Conservation (phyloP, 2,329 filamentous ascomycete species). For the Colletotrichum chlorophyti region DNA sequence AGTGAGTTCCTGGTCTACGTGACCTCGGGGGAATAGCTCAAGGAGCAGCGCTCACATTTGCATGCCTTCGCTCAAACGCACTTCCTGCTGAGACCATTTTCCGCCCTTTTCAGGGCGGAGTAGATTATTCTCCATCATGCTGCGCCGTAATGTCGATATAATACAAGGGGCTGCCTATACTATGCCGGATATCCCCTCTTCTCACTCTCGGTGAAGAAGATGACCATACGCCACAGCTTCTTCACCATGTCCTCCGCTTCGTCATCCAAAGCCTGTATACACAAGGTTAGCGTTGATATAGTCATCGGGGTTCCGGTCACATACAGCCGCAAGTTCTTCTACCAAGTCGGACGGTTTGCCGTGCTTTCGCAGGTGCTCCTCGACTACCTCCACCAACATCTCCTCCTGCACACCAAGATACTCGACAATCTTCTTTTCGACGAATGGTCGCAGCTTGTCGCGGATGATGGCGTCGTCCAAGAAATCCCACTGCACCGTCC, state of each 20-base stretch:
- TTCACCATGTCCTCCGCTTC: constrained; percentile 93
- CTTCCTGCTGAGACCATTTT: background rate
- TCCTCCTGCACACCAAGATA: constrained; percentile 96
- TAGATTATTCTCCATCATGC: background rate
- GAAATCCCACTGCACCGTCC: constrained; percentile 91
- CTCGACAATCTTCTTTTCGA: constrained; percentile 98
- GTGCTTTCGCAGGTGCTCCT: constrained; percentile 81
- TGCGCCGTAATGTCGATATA: constrained; percentile 12
- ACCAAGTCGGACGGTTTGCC: constrained; percentile 81
- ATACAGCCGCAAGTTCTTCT: constrained; percentile 82
- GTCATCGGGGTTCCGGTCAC: constrained; percentile 39
- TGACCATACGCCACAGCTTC: constrained; percentile 98
- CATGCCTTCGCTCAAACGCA: background rate
- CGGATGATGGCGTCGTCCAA: constrained; percentile 82
- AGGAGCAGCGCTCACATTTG: constrained; percentile 4
- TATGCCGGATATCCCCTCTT: constrained; percentile 82
- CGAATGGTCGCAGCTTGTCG: constrained; percentile 90
- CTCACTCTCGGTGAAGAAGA: constrained; percentile 96
- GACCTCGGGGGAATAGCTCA: constrained; percentile 3
- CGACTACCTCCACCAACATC: constrained; percentile 90
- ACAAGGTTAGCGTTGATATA: constrained; percentile 36
- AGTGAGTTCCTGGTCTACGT: constrained; percentile 7
- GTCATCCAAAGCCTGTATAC: constrained; percentile 82
- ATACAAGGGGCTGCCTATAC: constrained; percentile 24
- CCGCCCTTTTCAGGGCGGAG: background rate